Evolutionary conservation across 805 yeast species (phyloP).

Genomic region (Zygoascus biomembranicola): DNA sequence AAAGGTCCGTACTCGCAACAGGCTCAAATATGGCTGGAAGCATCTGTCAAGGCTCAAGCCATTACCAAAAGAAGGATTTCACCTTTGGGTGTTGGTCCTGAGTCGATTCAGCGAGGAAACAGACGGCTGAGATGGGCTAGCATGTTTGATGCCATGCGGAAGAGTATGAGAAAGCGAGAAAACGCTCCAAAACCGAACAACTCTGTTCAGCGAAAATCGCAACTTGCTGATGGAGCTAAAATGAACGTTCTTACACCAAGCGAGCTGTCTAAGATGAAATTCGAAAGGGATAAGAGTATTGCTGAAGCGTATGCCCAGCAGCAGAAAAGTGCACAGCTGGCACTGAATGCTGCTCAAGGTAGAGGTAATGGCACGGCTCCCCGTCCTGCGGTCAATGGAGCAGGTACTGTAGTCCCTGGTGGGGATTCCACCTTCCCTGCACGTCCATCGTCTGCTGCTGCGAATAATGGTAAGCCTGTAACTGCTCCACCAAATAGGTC

Average conservation of each 20-base stretch:
- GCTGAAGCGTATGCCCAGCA: constrained; percentile 45
- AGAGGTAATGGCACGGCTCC: constrained; percentile 4
- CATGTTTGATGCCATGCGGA: constrained; percentile 91
- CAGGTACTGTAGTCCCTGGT: constrained; percentile 15
- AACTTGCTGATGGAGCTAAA: constrained; percentile 12
- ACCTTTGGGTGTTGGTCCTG: constrained; percentile 89
- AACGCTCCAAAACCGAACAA: constrained; percentile 53
- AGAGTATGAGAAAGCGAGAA: constrained; percentile 84
- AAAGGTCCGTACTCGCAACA: constrained; percentile 74
- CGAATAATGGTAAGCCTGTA: constrained; percentile 14
- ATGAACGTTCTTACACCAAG: constrained; percentile 64
- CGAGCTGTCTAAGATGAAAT: constrained; percentile 74
- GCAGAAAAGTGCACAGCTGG: constrained; percentile 14
- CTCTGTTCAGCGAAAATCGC: constrained; percentile 33
- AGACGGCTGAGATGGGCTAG: constrained; percentile 89
- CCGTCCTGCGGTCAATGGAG: constrained; percentile 4
- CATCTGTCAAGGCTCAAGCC: constrained; percentile 81
- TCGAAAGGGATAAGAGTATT: constrained; percentile 67
- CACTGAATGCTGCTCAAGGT: constrained; percentile 8
- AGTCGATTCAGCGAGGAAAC: constrained; percentile 90
- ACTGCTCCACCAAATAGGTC: background rate
- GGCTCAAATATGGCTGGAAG: constrained; percentile 89
- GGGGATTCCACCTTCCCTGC: constrained; percentile 4
- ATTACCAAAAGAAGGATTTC: constrained; percentile 82
- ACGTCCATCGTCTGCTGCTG: constrained; percentile 13